Percentiles rank a stretch among this genome's conserved stretches.
phyloP scores from a whole-genome alignment of 2,329 filamentous ascomycete species.

The Xylariaceae sp. region DNA sequence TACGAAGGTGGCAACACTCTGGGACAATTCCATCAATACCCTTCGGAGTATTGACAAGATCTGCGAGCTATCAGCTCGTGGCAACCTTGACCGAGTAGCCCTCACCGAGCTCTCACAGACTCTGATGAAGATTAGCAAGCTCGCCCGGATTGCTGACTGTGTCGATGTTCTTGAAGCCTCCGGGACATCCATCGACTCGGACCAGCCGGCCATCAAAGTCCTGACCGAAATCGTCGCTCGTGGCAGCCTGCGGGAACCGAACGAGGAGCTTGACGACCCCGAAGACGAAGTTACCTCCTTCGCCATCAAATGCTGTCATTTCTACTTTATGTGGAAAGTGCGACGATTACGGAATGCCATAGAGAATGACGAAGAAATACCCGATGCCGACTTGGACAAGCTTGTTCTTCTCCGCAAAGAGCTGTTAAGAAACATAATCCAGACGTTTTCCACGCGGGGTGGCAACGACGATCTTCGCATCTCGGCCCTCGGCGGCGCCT shows the following conservation, averaged over 20 bases:
- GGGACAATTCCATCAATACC: conserved; percentile 74
- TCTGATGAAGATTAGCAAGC: conserved; percentile 70
- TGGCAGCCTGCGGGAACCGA: conserved; percentile 60
- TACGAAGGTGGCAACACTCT: conserved; percentile 69
- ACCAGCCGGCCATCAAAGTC: conserved; percentile 54
- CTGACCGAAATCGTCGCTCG: conserved; percentile 67
- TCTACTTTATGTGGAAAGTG: conserved; percentile 96
- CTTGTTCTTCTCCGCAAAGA: conserved; percentile 48
- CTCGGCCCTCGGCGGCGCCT: conserved; percentile 64
- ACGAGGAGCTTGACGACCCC: conserved; percentile 63
- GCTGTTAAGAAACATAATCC: conserved; percentile 57
- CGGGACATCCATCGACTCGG: conserved; percentile 39
- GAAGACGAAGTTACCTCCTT: conserved; percentile 74
- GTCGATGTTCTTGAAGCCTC: conserved; percentile 64
- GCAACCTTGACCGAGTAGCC: conserved; percentile 56
- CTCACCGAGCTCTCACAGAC: conserved; percentile 67
- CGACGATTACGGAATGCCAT: conserved; percentile 50
- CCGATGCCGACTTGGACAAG: conserved; percentile 52
- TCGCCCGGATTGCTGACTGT: conserved; percentile 73
- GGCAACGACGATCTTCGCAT: conserved; percentile 73
- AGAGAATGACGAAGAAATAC: conserved; percentile 45
- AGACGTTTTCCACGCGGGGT: conserved; percentile 58
- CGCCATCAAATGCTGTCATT: conserved; percentile 67
- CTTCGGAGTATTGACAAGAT: conserved; percentile 65
- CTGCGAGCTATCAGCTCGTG: conserved; percentile 63